phyloP scores from a whole-genome alignment of 73 alveolate species.

The Vitrella brassicaformis region DNA sequence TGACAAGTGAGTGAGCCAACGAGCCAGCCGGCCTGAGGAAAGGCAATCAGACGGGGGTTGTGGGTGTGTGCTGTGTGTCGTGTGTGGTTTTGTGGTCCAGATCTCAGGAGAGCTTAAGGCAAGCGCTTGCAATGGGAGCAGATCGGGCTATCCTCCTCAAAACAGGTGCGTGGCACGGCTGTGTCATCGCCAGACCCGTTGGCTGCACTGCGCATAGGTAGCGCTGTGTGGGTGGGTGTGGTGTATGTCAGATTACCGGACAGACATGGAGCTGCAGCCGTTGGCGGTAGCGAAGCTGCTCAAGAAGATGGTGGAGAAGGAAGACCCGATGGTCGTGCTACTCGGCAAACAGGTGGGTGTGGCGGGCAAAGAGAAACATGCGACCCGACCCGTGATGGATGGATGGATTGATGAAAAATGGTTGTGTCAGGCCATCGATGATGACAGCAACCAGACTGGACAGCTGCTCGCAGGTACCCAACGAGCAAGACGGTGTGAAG shows the following conservation, averaged over 20 bases:
- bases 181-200: too few relatives aligned
- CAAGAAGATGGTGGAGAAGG: constrained; percentile 42
- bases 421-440: constrained; percentile 69
- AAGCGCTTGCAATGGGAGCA: constrained; percentile 81
- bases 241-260: constrained; percentile 47
- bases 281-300: constrained; percentile 60
- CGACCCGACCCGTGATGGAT: too few relatives aligned
- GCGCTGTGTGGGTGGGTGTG: constrained; percentile 49
- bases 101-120: constrained; percentile 66
- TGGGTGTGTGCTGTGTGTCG: neutral
- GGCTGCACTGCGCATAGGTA: constrained; percentile 34
- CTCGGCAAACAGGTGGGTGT: constrained; percentile 62
- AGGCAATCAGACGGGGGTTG: neutral
- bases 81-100: too few relatives aligned
- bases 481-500: too few relatives aligned
- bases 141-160: constrained; percentile 73
- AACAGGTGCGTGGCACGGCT: constrained; percentile 49
- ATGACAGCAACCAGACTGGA: constrained; percentile 80
- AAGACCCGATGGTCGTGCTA: constrained; percentile 38
- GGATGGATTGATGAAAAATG: constrained; percentile 51
- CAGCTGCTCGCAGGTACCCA: too few relatives aligned
- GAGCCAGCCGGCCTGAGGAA: neutral
- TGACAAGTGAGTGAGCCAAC: constrained; percentile 15
- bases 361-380: too few relatives aligned
- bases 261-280: constrained; percentile 60